Conservation (phyloP, 805 yeast genomes). For the Candida insectalens region DNA sequence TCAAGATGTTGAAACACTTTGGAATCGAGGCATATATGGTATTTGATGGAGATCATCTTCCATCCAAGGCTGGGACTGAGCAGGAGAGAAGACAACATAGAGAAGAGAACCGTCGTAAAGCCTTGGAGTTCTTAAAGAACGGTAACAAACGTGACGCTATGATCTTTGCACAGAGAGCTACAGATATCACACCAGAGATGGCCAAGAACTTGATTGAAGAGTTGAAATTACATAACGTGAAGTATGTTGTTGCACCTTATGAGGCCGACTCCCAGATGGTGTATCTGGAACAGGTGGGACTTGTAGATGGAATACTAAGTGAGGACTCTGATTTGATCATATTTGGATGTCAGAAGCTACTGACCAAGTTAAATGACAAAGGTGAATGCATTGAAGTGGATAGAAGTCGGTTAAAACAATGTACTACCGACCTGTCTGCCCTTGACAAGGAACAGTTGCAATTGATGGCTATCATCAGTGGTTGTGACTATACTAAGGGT, state of each 20-base stretch:
- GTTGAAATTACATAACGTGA: constrained; percentile 46
- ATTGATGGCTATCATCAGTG: constrained; percentile 79
- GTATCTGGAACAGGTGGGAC: constrained; percentile 62
- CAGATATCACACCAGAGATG: constrained; percentile 85
- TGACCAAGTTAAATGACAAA: constrained; percentile 72
- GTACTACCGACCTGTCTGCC: constrained; percentile 32
- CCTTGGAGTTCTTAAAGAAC: constrained; percentile 35
- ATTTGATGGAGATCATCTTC: constrained; percentile 85
- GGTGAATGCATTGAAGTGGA: constrained; percentile 63
- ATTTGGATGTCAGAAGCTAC: constrained; percentile 69
- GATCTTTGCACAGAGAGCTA: constrained; percentile 64
- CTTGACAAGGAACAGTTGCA: constrained; percentile 52
- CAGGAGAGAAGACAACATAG: constrained; percentile 49
- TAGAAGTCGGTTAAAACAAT: constrained; percentile 38
- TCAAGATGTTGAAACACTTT: constrained; percentile 55
- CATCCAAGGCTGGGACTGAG: constrained; percentile 71
- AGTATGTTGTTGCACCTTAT: constrained; percentile 89
- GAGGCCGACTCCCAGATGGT: constrained; percentile 99
- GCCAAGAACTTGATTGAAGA: constrained; percentile 77
- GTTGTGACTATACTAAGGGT: constrained; percentile 94
- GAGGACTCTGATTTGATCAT: constrained; percentile 91
- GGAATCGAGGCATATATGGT: constrained; percentile 80
- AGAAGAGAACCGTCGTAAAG: constrained; percentile 46
- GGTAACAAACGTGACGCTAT: constrained; percentile 57
- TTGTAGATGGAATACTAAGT: constrained; percentile 78